Percentiles rank a stretch among this genome's conserved stretches.
Conservation (phyloP, 2,329 filamentous ascomycete genomes). For the Penicillium brasilianum region DNA sequence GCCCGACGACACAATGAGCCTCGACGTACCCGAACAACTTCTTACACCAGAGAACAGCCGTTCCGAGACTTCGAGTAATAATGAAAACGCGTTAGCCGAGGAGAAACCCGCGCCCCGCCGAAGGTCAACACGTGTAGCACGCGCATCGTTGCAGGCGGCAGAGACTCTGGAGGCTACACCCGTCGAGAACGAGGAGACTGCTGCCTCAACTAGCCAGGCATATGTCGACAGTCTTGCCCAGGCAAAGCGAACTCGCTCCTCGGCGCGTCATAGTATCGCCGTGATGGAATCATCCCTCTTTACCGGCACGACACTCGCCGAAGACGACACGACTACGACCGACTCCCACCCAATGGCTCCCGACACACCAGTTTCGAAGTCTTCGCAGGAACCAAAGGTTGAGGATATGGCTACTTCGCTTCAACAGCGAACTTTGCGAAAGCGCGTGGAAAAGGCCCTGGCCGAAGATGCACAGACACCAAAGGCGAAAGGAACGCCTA, state of each 20-base stretch:
- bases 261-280: slow-evolving; percentile 48
- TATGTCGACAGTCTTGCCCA: slow-evolving; percentile 46
- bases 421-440: slow-evolving; percentile 38
- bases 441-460: slow-evolving; percentile 38
- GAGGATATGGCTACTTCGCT: slow-evolving; percentile 34
- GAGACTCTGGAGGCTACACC: slow-evolving; percentile 37
- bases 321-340: slow-evolving; percentile 26
- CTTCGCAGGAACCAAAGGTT: slow-evolving; percentile 36
- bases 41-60: slow-evolving; percentile 51
- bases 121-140: slow-evolving; percentile 47
- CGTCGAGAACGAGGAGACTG: slow-evolving; percentile 28
- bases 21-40: slow-evolving; percentile 47
- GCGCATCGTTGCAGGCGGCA: slow-evolving; percentile 43
- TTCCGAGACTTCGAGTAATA: slow-evolving; percentile 51
- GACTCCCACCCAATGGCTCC: slow-evolving; percentile 37
- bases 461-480: slow-evolving; percentile 33
- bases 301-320: slow-evolving; percentile 31
- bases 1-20: slow-evolving; percentile 38
- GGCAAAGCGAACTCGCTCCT: slow-evolving; percentile 43
- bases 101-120: slow-evolving; percentile 40
- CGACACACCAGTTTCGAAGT: slow-evolving; percentile 43
- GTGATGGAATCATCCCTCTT: slow-evolving; percentile 45
- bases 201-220: slow-evolving; percentile 32
- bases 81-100: slow-evolving; percentile 42
- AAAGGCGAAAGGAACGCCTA: slow-evolving; percentile 30